A percentile compares a stretch with the other conserved stretches of the same genome.
Evolutionary conservation across 495 filamentous ascomycete genomes (phyloP).

Genomic region (Talaromyces wortmannii): DNA sequence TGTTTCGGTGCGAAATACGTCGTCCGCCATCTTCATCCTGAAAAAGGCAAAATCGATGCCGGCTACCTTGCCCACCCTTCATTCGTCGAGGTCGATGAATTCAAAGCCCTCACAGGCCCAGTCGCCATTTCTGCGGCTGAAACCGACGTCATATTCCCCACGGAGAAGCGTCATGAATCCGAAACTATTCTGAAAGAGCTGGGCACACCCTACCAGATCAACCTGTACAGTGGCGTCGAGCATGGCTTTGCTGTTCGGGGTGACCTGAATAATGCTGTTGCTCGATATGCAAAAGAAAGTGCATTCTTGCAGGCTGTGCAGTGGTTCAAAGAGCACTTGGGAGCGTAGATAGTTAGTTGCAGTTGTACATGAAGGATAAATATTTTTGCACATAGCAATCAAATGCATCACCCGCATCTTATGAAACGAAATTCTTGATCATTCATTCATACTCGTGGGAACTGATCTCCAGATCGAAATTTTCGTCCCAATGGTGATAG

Average conservation of each 20-base stretch:
- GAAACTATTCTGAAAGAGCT: constrained; percentile 54
- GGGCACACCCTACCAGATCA: constrained; percentile 71
- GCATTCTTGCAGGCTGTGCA: constrained; percentile 72
- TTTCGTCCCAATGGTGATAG: too few species aligned
- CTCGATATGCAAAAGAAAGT: constrained; percentile 79
- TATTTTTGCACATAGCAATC: too few species aligned
- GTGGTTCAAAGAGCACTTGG: constrained; percentile 61
- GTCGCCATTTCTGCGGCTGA: constrained; percentile 71
- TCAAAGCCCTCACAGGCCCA: constrained; percentile 62
- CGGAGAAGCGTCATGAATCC: constrained; percentile 60
- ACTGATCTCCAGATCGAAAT: too few species aligned
- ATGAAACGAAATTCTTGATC: too few species aligned
- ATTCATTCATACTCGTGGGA: too few species aligned
- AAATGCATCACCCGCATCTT: too few species aligned
- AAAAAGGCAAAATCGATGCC: constrained; percentile 46
- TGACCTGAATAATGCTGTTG: constrained; percentile 50
- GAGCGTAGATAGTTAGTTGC: neutral
- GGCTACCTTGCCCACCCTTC: constrained; percentile 74
- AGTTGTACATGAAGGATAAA: too few species aligned
- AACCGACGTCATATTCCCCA: constrained; percentile 72
- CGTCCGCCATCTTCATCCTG: constrained; percentile 30
- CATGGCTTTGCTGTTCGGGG: constrained; percentile 78
- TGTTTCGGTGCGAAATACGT: constrained; percentile 44
- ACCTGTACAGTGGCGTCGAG: constrained; percentile 63
- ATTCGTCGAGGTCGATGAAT: constrained; percentile 70